Conservation (phyloP, 1,284 basidiomycete species). For the Mycena sp. region DNA sequence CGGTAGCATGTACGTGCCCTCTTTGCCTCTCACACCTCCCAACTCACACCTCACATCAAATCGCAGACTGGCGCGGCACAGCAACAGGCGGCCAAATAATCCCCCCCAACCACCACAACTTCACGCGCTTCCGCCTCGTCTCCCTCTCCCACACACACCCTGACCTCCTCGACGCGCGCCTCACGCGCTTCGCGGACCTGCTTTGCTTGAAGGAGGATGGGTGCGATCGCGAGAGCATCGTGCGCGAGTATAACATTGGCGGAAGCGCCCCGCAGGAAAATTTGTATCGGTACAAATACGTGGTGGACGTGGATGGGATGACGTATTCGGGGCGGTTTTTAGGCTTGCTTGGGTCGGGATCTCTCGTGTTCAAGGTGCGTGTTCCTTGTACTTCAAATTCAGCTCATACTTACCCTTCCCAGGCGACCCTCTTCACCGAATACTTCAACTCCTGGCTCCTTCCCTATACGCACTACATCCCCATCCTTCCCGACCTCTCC, state of each 20-base stretch:
- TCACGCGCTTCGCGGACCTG: background rate
- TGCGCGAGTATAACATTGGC: slow-evolving; percentile 7
- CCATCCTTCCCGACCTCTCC: slow-evolving; percentile 15
- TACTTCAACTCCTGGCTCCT: slow-evolving; percentile 21
- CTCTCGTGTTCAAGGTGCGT: slow-evolving; percentile 21
- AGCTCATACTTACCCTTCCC: background rate
- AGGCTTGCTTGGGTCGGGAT: slow-evolving; percentile 1
- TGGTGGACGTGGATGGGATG: slow-evolving; percentile 17
- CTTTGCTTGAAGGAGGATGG: background rate
- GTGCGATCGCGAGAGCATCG: background rate
- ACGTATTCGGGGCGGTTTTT: slow-evolving; percentile 15
- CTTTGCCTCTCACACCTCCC: background rate
- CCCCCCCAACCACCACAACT: slow-evolving; percentile 11
- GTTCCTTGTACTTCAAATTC: too few relatives aligned
- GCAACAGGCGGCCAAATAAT: slow-evolving; percentile 1
- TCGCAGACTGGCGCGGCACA: slow-evolving; percentile 23
- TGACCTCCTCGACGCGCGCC: slow-evolving; percentile 2
- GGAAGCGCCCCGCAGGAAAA: background rate
- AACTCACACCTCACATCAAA: background rate
- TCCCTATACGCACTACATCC: slow-evolving; percentile 17
- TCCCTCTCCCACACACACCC: background rate
- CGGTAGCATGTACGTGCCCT: slow-evolving; percentile 5
- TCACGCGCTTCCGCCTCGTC: slow-evolving; percentile 15
- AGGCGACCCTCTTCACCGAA: slow-evolving; percentile 15
- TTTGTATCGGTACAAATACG: slow-evolving; percentile 13